Base-by-base conservation (phyloP, 352 stramenopile species). In the Globisporangium viniferum region DNA sequence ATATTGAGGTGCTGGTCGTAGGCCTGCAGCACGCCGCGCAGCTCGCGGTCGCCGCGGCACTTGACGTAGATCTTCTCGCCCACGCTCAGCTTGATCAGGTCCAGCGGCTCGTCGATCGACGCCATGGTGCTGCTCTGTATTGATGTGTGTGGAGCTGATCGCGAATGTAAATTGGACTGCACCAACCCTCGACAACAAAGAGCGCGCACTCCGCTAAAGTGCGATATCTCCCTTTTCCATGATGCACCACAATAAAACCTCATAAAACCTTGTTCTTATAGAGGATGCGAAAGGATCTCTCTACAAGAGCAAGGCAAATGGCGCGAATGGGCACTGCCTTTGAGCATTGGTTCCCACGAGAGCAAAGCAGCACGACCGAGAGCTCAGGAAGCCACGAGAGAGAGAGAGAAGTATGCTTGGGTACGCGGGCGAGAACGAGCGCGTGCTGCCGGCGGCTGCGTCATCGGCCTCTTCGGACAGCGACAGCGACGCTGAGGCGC, bases 1-100 rank as follows among this genome's bases (percentile, higher is more conserved):
- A 99, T 97, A 80, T 99, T 99, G 39, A 99, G 81, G 80, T 99
- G 98, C 77, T 99, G 96, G 79, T 99, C 98, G 76, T 99, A 99
- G 1, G 97, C 97, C 81, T 99, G 97, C 55, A 99, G 82, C 78
- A 97, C 97, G 36, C 98, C 98, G 51, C 97, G 88, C 39, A 99
- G 87, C 84, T 99, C 97, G 36, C 97, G 82, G 59, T 99, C 95
- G 31, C 97, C 97, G 54, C 97, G 91, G 84, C 97, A 99, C 86
- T 99, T 99, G 69, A 99, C 96, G 76, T 99, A 99, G 67, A 99
- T 97, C 69, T 97, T 93, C 84, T 99, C 98, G 70, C 98, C 97
- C 69, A 99, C 95, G 55, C 95, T 99, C 71, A 99, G 86, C 76
- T 98, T 97, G 77, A 99, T 98, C 62, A 99, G 80, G 84, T 99